Base-by-base conservation (phyloP, 2,329 filamentous ascomycete genomes). In the Diaporthe batatas region DNA sequence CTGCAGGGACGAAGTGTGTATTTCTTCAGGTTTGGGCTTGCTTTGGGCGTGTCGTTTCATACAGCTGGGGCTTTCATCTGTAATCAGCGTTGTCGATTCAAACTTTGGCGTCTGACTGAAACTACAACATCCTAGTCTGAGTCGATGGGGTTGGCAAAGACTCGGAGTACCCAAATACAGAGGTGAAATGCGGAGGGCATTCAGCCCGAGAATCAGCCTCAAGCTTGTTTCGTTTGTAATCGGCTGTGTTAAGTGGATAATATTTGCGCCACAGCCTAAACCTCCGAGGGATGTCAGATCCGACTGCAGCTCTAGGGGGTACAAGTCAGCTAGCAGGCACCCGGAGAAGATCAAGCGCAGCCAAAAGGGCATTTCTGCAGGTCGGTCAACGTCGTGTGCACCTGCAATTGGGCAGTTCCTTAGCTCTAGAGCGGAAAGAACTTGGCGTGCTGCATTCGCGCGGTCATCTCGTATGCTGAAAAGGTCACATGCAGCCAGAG, bases 161-260 rank as follows among this genome's bases (percentile, higher is more conserved):
- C n/a, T n/a, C n/a, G 54, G 21, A 57, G 32, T 34, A 11, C n/a
- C 12, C 39, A 7, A 23, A 36, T 5, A 36, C 34, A 6, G 34
- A 8, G 34, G 34, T 2, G 34, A 36, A 36, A 36, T 11, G 23
- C 32, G 10, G 25, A 21, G 44, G 57, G 10, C 25, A 16, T 32
- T 62, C 57, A 62, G 57, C 57, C 57, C 23, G 8, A 6, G 14
- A 29, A 44, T 25, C n/a, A 29, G 57, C 57, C 57, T 62, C n/a
- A n/a, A n/a, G n/a, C n/a, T n/a, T 42, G 57, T 36, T 21, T 44
- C 14, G 8, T 29, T 44, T 14, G 29, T 29, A 1, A 23, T 39
- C 42, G 57, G 57, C 57, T 62, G 39, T 32, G 57, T 44, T 8
- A 29, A 5, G 32, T n/a, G 36, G 21, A 18, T 47, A 47, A 44